Evolutionary conservation across 306 rosid genomes (phyloP).

Genomic region (Calophaca sinica): DNA sequence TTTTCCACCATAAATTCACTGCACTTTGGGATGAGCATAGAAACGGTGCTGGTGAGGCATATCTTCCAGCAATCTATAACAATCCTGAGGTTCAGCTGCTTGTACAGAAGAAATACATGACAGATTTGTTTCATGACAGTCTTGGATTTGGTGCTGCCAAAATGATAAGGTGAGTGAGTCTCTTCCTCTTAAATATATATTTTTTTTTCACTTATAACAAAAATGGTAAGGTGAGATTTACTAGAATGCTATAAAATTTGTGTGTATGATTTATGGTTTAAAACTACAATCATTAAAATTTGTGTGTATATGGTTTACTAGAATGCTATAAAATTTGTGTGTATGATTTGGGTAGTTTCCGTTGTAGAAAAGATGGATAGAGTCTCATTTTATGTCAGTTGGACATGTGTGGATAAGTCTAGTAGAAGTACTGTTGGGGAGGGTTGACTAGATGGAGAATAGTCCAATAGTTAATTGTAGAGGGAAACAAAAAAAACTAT

Average conservation of each 20-base stretch:
- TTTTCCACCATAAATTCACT: conserved; percentile 66
- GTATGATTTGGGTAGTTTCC: neutral
- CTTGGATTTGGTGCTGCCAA: conserved; percentile 95
- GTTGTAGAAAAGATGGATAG: neutral
- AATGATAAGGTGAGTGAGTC: conserved; percentile 85
- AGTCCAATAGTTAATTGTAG: neutral
- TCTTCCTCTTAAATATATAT: neutral
- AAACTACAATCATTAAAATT: neutral
- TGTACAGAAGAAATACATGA: conserved; percentile 68
- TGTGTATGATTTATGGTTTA: conserved; percentile 11
- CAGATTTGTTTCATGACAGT: conserved; percentile 75
- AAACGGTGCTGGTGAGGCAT: conserved; percentile 84
- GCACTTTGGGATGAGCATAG: conserved; percentile 80
- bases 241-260: neutral
- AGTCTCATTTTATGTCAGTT: too few relatives aligned
- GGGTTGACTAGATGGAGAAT: too few relatives aligned
- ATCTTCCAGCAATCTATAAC: conserved; percentile 80
- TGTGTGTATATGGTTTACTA: too few relatives aligned
- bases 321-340: neutral
- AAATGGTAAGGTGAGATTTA: neutral
- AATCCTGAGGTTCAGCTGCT: conserved; percentile 66
- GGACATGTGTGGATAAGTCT: too few relatives aligned
- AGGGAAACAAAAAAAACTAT: neutral
- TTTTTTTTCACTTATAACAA: neutral
- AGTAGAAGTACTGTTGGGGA: too few relatives aligned